Conservation (phyloP, 2,329 filamentous ascomycete species). For the Mycocentrospora acerina region DNA sequence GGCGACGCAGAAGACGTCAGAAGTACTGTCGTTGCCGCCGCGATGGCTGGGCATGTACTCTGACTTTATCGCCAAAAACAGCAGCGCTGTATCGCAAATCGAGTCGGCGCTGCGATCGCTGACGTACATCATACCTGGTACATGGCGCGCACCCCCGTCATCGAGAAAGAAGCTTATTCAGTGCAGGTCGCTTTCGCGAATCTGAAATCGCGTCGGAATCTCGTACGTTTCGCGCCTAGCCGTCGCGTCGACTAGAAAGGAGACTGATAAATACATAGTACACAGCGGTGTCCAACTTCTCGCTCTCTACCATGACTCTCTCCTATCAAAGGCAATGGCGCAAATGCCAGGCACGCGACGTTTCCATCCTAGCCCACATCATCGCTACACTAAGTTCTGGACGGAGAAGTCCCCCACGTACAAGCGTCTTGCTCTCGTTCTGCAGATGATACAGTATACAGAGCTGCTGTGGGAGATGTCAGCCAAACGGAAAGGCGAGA, state of each 20-base stretch:
- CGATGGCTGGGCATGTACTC: conserved; percentile 73
- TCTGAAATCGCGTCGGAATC: conserved; percentile 95
- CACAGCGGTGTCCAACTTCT: conserved; percentile 88
- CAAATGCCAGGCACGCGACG: conserved; percentile 56
- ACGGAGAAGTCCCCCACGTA: conserved; percentile 67
- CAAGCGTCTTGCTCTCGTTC: conserved; percentile 73
- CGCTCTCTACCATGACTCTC: conserved; percentile 87
- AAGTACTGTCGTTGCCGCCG: conserved; percentile 60
- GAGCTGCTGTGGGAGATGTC: conserved; percentile 98
- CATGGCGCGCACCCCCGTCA: not conserved
- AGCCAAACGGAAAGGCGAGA: conserved; percentile 81
- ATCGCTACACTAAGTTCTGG: conserved; percentile 66
- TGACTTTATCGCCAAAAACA: conserved; percentile 93
- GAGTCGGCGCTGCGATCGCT: conserved; percentile 89
- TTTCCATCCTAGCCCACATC: conserved; percentile 58
- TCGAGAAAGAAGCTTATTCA: too few relatives aligned
- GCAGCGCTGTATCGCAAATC: conserved; percentile 89
- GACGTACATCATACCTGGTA: conserved; percentile 92
- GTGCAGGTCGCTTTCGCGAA: conserved; percentile 77
- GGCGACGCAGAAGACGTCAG: conserved; percentile 43
- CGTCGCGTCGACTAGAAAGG: conserved; percentile 2
- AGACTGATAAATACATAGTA: conserved; percentile 49
- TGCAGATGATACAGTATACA: conserved; percentile 92
- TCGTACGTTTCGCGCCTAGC: conserved; percentile 47
- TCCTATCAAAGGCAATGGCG: conserved; percentile 68